phyloP scores from a whole-genome alignment of 2,329 filamentous ascomycete genomes.

The Dactylonectria macrodidyma region DNA sequence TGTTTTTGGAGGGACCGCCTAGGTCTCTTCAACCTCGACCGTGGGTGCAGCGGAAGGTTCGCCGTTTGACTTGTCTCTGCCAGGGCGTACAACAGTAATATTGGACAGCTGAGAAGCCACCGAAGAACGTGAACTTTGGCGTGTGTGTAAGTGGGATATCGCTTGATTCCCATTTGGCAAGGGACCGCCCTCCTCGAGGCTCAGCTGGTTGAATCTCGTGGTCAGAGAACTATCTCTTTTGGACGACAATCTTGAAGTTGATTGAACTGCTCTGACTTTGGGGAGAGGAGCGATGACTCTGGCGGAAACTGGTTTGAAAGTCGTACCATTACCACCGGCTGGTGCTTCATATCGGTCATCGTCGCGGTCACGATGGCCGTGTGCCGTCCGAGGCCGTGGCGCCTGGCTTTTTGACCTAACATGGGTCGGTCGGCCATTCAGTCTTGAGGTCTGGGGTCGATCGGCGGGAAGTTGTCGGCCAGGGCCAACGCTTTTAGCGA shows the following conservation, averaged over 20 bases:
- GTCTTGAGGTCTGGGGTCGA: constrained; percentile 68
- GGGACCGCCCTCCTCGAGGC: constrained; percentile 53
- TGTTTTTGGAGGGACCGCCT: constrained; percentile 54
- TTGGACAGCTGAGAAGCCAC: constrained; percentile 43
- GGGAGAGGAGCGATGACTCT: constrained; percentile 38
- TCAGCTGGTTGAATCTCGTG: constrained; percentile 56
- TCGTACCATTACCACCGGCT: constrained; percentile 55
- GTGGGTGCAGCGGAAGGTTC: constrained; percentile 31
- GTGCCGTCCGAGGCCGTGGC: constrained; percentile 56
- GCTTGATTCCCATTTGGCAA: constrained; percentile 60
- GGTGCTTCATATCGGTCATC: constrained; percentile 56
- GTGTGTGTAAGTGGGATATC: constrained; percentile 53
- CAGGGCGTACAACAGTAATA: constrained; percentile 47
- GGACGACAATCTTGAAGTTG: constrained; percentile 47
- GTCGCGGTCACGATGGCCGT: constrained; percentile 58
- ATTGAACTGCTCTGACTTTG: constrained; percentile 47
- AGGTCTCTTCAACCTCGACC: constrained; percentile 46
- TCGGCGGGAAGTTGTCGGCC: constrained; percentile 63
- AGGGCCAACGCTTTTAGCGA: constrained; percentile 71
- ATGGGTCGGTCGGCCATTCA: constrained; percentile 63
- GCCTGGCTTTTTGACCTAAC: constrained; percentile 59
- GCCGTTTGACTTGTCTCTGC: constrained; percentile 41
- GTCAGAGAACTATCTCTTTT: constrained; percentile 63
- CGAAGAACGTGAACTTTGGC: constrained; percentile 45
- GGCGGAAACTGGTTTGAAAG: constrained; percentile 24